These are phyloP conservation scores for Alternaria postmessia DNA, from an alignment of 2,329 filamentous ascomycete genomes.

Conservation along the genomic window DNA sequence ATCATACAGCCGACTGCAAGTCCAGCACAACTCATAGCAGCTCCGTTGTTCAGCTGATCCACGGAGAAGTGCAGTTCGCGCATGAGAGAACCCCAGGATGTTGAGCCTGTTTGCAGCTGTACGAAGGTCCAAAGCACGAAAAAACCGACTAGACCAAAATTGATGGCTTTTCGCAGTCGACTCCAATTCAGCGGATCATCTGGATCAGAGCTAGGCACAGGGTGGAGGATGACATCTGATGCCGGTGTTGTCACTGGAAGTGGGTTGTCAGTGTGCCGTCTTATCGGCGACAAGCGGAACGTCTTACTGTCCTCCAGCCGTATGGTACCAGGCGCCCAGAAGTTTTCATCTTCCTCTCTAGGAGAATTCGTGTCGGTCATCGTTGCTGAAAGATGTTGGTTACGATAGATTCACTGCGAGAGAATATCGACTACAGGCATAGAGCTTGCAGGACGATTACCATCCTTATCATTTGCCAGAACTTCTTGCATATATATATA, in stretches of 20 bases:
- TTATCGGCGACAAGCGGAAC: neutral
- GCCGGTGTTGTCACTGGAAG: conserved; percentile 6
- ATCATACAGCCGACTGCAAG: conserved; percentile 55
- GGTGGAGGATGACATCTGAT: conserved; percentile 18
- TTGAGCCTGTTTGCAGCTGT: conserved; percentile 52
- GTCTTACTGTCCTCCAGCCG: conserved; percentile 16
- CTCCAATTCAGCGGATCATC: conserved; percentile 53
- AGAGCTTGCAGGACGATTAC: no score
- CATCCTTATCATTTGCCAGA: no score
- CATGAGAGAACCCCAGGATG: conserved; percentile 55
- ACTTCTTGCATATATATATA: no score
- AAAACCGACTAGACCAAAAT: conserved; percentile 54
- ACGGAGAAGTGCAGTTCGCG: conserved; percentile 54
- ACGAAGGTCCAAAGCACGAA: conserved; percentile 56
- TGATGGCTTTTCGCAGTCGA: conserved; percentile 51
- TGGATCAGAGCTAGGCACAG: conserved; percentile 19
- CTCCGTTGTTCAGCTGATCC: conserved; percentile 54
- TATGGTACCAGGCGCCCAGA: conserved; percentile 22
- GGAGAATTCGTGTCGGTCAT: neutral
- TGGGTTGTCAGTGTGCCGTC: conserved; percentile 2
- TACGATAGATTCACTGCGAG: no score
- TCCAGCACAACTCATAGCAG: conserved; percentile 55
- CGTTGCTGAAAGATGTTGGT: neutral
- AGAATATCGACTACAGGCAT: no score
- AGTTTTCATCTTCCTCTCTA: conserved; percentile 8